Base-by-base conservation (phyloP, 2,329 filamentous ascomycete species). In the Arthroderma sp. region DNA sequence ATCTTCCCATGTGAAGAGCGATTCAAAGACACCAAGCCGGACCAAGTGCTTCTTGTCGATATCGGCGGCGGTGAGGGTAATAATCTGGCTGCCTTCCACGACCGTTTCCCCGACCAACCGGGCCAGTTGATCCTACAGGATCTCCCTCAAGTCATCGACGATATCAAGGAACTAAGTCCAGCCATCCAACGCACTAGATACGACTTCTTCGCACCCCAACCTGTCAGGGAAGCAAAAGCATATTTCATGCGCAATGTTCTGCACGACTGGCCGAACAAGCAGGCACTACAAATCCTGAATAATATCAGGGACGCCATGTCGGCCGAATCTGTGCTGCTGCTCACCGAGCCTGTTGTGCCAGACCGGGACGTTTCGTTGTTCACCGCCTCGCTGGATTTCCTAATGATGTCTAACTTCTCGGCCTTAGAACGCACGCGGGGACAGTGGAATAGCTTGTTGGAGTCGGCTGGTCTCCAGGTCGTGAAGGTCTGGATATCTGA, bases 71-170 rank as follows among this genome's bases (percentile, higher is more conserved):
- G 58, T 32, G 38, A 61, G 0, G 67, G 69, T 5, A 63, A 70
- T 45, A 61, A 70, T 47, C 47, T 68, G 3, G 49, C 51, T 2
- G 56, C 63, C 30, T 63, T 72, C 46, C 57, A 44, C 2, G 48
- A 52, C 0, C 61, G 64, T 37, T 61, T 64, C 47, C 62, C 66
- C 0, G 41, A 60, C 0, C 53, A 58, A 0, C 61, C 63, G 0
- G 71, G 71, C 1, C 57, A 61, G 3, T 53, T 74, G 3, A 54
- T 75, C 1, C 56, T 75, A 0, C 70, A 76, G 49, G 73, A 75
- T 48, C 56, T 69, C 5, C 61, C 65, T 0, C 53, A 58, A 2
- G 65, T 73, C n/a, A 43, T 61, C 43, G 47, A 53, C 34, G 41
- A 49, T 10, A 33, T 43, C 11, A 11, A 29, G 15, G 9, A 38